A percentile compares a stretch with the other conserved stretches of the same genome.
Evolutionary conservation across 176 grass and related monocot species (phyloP).

Genomic region (Dactylis glomerata): DNA sequence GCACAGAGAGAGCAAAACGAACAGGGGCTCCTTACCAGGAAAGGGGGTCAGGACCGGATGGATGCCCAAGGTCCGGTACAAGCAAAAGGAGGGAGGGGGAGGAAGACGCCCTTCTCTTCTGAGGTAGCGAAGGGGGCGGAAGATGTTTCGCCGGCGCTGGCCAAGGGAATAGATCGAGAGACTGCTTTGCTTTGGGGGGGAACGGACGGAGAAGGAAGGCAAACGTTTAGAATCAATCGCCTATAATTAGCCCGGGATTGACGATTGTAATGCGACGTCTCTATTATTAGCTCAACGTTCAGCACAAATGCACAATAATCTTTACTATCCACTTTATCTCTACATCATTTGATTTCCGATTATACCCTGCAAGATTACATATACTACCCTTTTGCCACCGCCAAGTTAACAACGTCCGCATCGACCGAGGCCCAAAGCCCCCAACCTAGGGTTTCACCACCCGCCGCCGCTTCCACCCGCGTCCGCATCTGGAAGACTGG

Average conservation of each 20-base stretch:
- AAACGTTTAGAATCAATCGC: not conserved
- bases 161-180: not conserved
- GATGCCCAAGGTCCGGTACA: not conserved
- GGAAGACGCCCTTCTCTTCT: not conserved
- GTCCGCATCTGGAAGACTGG: no score
- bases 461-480: no score
- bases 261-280: not conserved
- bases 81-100: not conserved
- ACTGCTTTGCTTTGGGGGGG: not conserved
- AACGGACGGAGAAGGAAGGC: not conserved
- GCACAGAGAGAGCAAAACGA: not conserved
- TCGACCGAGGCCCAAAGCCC: no score
- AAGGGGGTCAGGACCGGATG: not conserved
- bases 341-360: no score
- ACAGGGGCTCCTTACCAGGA: not conserved
- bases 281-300: not conserved
- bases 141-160: not conserved
- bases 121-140: not conserved
- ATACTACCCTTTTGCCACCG: no score
- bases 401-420: no score
- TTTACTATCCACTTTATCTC: no score
- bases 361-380: no score
- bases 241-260: not conserved
- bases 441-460: no score
- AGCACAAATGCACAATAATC: no score